Percentiles rank a stretch among this genome's conserved stretches.
Conservation (phyloP, 768 basidiomycete genomes). For the Suillus weaverae region DNA sequence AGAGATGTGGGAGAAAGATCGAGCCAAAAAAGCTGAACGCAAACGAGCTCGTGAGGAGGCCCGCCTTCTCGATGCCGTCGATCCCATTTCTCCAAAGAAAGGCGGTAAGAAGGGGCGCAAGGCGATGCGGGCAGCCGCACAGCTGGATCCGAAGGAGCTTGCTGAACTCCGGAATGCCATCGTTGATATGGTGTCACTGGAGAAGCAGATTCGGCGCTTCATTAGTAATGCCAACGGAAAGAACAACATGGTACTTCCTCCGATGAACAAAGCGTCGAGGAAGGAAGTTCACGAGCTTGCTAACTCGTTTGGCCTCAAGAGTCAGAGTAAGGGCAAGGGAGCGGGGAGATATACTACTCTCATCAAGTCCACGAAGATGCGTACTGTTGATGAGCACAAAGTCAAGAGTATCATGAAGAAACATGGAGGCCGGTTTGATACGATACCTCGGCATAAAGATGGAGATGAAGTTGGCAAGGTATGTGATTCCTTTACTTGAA, state of each 20-base stretch:
- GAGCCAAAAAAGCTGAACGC: conserved; percentile 74
- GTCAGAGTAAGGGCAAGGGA: conserved; percentile 72
- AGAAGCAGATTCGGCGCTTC: conserved; percentile 71
- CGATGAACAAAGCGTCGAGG: conserved; percentile 71
- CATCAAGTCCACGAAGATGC: conserved; percentile 62
- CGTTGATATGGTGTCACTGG: conserved; percentile 66
- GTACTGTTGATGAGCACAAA: conserved; percentile 61
- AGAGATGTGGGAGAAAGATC: conserved; percentile 79
- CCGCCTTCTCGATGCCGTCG: conserved; percentile 55
- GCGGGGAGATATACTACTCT: conserved; percentile 75
- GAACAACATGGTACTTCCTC: conserved; percentile 66
- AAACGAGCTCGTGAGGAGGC: conserved; percentile 64
- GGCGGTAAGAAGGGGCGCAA: conserved; percentile 71
- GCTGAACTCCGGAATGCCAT: conserved; percentile 47
- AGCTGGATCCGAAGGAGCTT: conserved; percentile 42
- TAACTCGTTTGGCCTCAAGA: conserved; percentile 74
- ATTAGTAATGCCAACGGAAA: conserved; percentile 52
- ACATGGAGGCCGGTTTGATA: conserved; percentile 31
- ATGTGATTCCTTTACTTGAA: conserved; percentile 16
- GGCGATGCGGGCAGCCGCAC: conserved; percentile 58
- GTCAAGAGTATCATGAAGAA: conserved; percentile 45
- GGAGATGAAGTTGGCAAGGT: conserved; percentile 89
- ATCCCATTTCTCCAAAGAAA: conserved; percentile 62
- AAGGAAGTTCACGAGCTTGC: conserved; percentile 81
- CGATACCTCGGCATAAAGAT: conserved; percentile 59